Percentiles rank a stretch among this genome's conserved stretches.
phyloP scores from a whole-genome alignment of 2,329 filamentous ascomycete species.

The Magnaporthiopsis rhizophila region DNA sequence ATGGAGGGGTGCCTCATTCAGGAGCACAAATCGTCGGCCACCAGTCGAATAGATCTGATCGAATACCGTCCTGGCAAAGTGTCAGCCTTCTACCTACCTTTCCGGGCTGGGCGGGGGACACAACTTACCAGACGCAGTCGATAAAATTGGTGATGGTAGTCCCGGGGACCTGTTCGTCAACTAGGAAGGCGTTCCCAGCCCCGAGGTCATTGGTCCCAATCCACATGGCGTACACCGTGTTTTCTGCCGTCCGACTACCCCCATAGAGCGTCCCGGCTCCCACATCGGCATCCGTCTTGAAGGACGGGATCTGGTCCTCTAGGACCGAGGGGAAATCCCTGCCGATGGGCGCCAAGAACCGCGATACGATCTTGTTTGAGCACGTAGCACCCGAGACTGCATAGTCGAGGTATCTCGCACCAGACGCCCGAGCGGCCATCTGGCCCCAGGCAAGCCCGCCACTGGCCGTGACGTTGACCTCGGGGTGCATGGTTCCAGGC shows the following conservation, averaged over 20 bases:
- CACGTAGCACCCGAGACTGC: conserved; percentile 67
- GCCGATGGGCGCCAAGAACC: conserved; percentile 41
- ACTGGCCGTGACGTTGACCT: conserved; percentile 44
- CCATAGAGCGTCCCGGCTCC: conserved; percentile 32
- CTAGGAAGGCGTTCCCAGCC: conserved; percentile 56
- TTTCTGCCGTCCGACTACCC: conserved; percentile 36
- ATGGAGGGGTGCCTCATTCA: conserved; percentile 62
- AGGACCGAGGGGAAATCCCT: conserved; percentile 53
- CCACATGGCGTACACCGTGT: conserved; percentile 69
- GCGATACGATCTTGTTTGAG: conserved; percentile 57
- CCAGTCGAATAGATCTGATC: conserved; percentile 57
- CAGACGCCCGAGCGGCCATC: conserved; percentile 52
- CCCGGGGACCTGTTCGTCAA: conserved; percentile 50
- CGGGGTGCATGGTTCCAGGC: conserved; percentile 40
- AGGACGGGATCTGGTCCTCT: conserved; percentile 53
- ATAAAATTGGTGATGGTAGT: conserved; percentile 58
- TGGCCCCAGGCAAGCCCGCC: conserved; percentile 65
- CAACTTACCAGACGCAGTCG: conserved; percentile 56
- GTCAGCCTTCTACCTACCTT: neutral
- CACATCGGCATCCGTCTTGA: conserved; percentile 35
- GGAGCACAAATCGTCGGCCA: conserved; percentile 61
- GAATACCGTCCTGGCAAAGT: conserved; percentile 27
- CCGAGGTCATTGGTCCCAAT: conserved; percentile 72
- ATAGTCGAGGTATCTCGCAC: conserved; percentile 55
- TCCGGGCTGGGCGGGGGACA: no score